Evolutionary conservation across 441 rosid genomes (phyloP), one percentile per base, ranked within the genome.

Genomic region (Populus tomentosa): DNA sequence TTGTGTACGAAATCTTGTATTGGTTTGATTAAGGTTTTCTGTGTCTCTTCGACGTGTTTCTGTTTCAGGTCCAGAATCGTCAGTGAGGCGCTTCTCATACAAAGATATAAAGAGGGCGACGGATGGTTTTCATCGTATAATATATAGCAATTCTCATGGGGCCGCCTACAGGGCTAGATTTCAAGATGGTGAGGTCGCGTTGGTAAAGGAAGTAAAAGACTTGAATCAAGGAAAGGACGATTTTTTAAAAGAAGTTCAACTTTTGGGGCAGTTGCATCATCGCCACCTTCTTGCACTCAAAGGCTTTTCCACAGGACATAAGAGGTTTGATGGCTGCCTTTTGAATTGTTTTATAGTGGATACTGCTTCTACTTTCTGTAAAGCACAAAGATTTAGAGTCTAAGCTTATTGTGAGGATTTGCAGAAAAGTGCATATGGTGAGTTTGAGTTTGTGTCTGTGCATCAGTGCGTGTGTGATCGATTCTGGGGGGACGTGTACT

Each of bases 231-330:
- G 83, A 26, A 82, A 88, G n/a, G 90, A 88, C 61, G 75, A 53
- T 73, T 95, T 95, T 67, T 81, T 83, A 67, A 85, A 80, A 82
- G 96, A 93, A 87, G 94, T 93, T 35, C 91, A 89, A 70, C 88
- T 88, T 75, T 74, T 95, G 85, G 93, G 90, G 63, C 88, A 90
- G 36, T 85, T 95, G 87, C 98, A 92, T 77, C 99, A 95, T 77
- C 97, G 98, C 69, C 96, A 95, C 80, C 86, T 95, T 83, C 97
- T 95, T 80, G 83, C 97, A 6, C 97, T 95, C 66, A 85, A 69
- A 16, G 99, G 98, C 6, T 95, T 92, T 83, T 90, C 90, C 79
- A 72, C 79, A 6, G 99, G 93, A 40, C 86, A 69, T 77, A 93
- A 86, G 79, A 90, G 96, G 98, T 93, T 68, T 30, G 53, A 33